These are phyloP conservation scores for Acacia acuminata DNA, from an alignment of 306 rosid species.

Conservation along the genomic window DNA sequence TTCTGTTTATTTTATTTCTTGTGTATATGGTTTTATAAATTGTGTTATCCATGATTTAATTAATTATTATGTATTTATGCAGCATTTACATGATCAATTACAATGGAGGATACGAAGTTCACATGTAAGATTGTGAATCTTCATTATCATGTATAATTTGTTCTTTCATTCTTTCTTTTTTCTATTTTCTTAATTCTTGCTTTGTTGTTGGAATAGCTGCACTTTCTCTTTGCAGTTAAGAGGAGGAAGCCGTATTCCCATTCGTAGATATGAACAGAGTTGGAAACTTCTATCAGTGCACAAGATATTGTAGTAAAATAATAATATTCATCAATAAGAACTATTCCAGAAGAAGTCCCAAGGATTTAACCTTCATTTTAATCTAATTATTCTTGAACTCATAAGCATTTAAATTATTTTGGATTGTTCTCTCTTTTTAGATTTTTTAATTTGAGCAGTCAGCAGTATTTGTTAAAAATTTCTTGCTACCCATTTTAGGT, in stretches of 20 bases:
- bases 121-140: constrained; percentile 72
- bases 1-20: not conserved
- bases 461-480: not conserved
- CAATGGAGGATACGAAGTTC: constrained; percentile 94
- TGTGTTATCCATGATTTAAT: not conserved
- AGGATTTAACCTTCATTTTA: not conserved
- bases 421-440: not conserved
- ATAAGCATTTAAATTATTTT: not conserved
- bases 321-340: not conserved
- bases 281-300: not conserved
- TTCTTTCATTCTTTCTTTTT: not conserved
- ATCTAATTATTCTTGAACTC: not conserved
- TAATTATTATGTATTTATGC: constrained; percentile 41
- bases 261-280: not conserved
- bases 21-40: not conserved
- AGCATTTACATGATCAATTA: constrained; percentile 88
- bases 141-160: constrained; percentile 3
- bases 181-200: not conserved
- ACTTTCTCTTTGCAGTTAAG: not conserved
- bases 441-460: not conserved
- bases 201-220: not conserved
- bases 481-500: not conserved
- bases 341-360: not conserved
- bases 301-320: not conserved
- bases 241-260: not conserved